Base-by-base conservation (phyloP, 169 alveolate species). In the Plasmodium coatneyi region DNA sequence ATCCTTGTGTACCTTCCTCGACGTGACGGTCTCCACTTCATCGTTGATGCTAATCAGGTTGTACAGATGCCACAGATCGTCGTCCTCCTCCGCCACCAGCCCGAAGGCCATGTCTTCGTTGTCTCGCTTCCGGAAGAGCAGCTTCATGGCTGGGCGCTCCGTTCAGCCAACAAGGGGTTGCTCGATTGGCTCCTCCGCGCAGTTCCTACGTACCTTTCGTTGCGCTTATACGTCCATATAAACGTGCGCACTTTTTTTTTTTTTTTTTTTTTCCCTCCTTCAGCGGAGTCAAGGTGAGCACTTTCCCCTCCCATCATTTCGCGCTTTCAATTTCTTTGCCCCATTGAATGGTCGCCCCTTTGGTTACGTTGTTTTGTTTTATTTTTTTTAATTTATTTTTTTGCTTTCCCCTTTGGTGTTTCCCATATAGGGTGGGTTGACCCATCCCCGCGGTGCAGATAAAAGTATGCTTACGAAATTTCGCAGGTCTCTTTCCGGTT, bases 11-110 rank as follows among this genome's bases (percentile, higher is more conserved):
- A 84, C 93, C 41, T 84, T 84, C 66, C 93, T 84, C 14, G 97
- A 92, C n/a, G 97, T 96, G 82, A 66, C 81, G 5, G 86, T 86
- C 71, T 83, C 96, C 19, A 95, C 92, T 78, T 84, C 92, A 39
- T 96, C 97, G 1, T 93, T 92, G 34, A 93, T 43, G 14, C 96
- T 83, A 6, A 94, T 34, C n/a, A 96, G 87, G 83, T 96, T 96
- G 87, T 96, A 96, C 70, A 96, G 49, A 34, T 94, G 92, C 97
- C 97, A 96, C 39, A 94, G 72, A 36, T 96, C 97, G 92, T 96
- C 97, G n/a, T 92, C 95, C 39, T 93, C 95, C 81, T 96, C 97
- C 1, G 84, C 41, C 41, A 84, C 22, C 19, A 84, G 34, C 19
- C 80, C 52, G 34, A 84, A 72, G 36, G 34, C 36, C 92, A 84